Conservation (phyloP, 225 moss, liverwort and hornwort species). For the Physcomitrellopsis africana region DNA sequence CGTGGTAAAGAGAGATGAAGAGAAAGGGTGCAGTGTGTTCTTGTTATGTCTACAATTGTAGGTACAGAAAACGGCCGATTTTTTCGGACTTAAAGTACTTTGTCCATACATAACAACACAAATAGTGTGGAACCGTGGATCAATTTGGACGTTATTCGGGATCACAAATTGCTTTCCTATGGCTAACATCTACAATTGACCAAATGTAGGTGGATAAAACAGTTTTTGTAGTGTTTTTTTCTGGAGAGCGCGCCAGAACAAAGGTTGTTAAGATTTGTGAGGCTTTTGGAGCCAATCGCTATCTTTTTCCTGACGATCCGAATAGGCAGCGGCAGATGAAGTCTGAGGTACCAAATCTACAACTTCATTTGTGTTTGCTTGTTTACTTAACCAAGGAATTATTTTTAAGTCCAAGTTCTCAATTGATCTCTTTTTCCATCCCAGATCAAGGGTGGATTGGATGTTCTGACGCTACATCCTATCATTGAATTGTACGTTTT, state of each 20-base stretch:
- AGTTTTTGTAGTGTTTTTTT: conserved; percentile 75
- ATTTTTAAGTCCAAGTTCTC: too few relatives aligned
- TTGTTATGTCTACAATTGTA: too few relatives aligned
- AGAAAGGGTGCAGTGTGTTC: too few relatives aligned
- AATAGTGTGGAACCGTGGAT: background rate
- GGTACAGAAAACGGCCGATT: too few relatives aligned
- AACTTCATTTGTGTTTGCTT: background rate
- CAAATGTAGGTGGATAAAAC: conserved; percentile 61
- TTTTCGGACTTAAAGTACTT: background rate
- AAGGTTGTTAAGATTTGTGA: conserved; percentile 77
- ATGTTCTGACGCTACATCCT: background rate
- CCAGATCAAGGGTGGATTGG: background rate
- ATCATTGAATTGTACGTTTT: background rate
- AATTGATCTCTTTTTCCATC: background rate
- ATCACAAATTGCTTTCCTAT: background rate
- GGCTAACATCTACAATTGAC: background rate
- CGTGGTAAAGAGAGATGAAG: background rate
- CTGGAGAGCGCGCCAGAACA: conserved; percentile 67
- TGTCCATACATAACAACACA: background rate
- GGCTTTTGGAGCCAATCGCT: conserved; percentile 74
- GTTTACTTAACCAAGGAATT: background rate
- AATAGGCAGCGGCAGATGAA: conserved; percentile 60
- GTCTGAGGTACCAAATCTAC: conserved; percentile 41
- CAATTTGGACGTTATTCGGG: background rate
- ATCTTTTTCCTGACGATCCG: conserved; percentile 69